Evolutionary conservation across 768 basidiomycete genomes (phyloP).

Genomic region (Calocera cornea): DNA sequence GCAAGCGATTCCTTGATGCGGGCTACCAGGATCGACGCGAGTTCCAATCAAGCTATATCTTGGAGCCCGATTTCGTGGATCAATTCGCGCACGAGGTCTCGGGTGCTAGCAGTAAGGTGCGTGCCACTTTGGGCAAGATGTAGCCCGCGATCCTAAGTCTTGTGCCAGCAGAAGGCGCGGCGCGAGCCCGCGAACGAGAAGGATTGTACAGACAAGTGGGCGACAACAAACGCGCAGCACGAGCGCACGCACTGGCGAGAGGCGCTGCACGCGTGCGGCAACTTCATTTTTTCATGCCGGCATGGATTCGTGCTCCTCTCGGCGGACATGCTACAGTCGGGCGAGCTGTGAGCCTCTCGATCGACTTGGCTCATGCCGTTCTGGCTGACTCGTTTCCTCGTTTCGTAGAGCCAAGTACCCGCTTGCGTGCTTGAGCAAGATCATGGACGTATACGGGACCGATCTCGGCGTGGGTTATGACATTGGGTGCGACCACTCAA

Average conservation of each 20-base stretch:
- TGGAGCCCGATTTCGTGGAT: neutral
- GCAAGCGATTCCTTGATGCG: neutral
- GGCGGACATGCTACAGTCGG: neutral
- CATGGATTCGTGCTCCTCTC: neutral
- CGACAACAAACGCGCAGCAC: too few species aligned
- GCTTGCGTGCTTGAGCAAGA: conserved; percentile 10
- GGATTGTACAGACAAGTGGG: neutral
- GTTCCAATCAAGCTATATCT: neutral
- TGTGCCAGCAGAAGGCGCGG: neutral
- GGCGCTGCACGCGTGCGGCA: neutral
- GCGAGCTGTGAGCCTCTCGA: neutral
- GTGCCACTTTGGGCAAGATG: neutral
- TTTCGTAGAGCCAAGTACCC: conserved; percentile 18
- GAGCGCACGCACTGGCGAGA: neutral
- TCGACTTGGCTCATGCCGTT: neutral
- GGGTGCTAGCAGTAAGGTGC: neutral
- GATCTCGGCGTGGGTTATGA: conserved; percentile 17
- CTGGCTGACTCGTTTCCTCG: neutral
- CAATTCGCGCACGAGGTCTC: neutral
- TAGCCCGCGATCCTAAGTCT: neutral
- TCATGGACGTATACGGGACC: conserved; percentile 10
- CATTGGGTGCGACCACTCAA: conserved; percentile 17
- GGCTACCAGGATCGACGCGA: neutral
- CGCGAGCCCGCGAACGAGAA: neutral
- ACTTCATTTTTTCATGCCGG: neutral